Conservation (phyloP, 345 rosid genomes). For the Arabis hirsuta region DNA sequence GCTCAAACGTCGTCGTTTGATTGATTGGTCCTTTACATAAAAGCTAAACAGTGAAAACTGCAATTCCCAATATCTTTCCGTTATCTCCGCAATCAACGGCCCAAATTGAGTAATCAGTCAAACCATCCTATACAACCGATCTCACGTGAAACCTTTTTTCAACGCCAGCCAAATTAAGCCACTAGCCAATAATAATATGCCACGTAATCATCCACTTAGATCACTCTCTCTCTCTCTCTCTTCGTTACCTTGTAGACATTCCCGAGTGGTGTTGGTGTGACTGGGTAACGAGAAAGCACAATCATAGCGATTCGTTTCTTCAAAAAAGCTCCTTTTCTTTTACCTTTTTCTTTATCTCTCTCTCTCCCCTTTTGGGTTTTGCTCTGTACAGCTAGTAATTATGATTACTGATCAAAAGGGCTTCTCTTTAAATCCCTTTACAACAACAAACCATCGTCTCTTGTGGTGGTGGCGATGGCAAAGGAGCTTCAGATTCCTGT, state of each 20-base stretch:
- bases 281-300: constrained; percentile 45
- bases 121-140: constrained; percentile 22
- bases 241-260: constrained; percentile 9
- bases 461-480: constrained; percentile 46
- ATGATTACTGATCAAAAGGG: constrained; percentile 23
- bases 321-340: constrained; percentile 40
- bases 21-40: constrained; percentile 22
- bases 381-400: constrained; percentile 28
- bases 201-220: constrained; percentile 34
- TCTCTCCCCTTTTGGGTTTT: constrained; percentile 13
- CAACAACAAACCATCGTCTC: constrained; percentile 19
- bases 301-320: constrained; percentile 50
- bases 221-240: background rate
- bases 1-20: constrained; percentile 24
- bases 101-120: constrained; percentile 36
- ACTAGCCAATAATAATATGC: background rate
- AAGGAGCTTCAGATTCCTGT: constrained; percentile 37
- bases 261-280: constrained; percentile 37
- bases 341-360: constrained; percentile 1
- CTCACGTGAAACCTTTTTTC: constrained; percentile 21
- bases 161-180: background rate
- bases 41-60: constrained; percentile 43
- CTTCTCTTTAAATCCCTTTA: constrained; percentile 42
- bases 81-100: constrained; percentile 59
- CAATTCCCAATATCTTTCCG: constrained; percentile 53